Evolutionary conservation across 805 yeast species (phyloP).

Genomic region (Ogataea philodendri): DNA sequence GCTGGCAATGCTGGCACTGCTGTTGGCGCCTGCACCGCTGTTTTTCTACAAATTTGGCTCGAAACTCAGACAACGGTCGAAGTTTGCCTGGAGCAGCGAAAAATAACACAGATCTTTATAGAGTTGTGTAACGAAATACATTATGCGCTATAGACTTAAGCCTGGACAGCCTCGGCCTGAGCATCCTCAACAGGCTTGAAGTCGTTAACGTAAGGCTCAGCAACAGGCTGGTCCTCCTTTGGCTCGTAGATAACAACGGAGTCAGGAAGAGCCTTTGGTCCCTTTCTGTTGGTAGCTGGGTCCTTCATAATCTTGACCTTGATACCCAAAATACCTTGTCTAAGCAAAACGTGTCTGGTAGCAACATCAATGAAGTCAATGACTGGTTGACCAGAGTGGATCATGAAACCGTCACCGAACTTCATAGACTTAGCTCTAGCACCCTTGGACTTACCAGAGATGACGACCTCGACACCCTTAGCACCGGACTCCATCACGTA

Average conservation of each 20-base stretch:
- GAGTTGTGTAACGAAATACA: slow-evolving; percentile 1
- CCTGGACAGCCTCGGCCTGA: slow-evolving; percentile 39
- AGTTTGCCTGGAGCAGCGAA: slow-evolving; percentile 41
- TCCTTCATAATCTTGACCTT: slow-evolving; percentile 99
- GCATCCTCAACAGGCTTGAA: slow-evolving; percentile 52
- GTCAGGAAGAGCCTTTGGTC: slow-evolving; percentile 94
- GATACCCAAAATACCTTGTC: slow-evolving; percentile 99
- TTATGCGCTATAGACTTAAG: slow-evolving; percentile 16
- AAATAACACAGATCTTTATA: slow-evolving; percentile 5
- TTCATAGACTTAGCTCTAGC: slow-evolving; percentile 99
- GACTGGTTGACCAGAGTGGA: slow-evolving; percentile 99
- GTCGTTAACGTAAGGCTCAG: slow-evolving; percentile 79
- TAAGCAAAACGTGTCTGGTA: slow-evolving; percentile 98
- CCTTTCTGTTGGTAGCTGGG: slow-evolving; percentile 81
- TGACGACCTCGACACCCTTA: slow-evolving; percentile 99
- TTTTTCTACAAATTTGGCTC: slow-evolving; percentile 51
- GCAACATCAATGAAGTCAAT: slow-evolving; percentile 97
- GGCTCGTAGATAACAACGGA: slow-evolving; percentile 90
- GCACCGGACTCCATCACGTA: slow-evolving; percentile 99
- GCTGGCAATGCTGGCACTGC: slow-evolving; percentile 48
- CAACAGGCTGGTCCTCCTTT: slow-evolving; percentile 84
- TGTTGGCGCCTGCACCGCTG: slow-evolving; percentile 55
- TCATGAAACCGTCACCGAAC: slow-evolving; percentile 99
- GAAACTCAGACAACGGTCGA: slow-evolving; percentile 41
- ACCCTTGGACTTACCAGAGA: slow-evolving; percentile 99